These are phyloP conservation scores for Nakazawaea anatomiae DNA, from an alignment of 805 yeast genomes.

Conservation along the genomic window DNA sequence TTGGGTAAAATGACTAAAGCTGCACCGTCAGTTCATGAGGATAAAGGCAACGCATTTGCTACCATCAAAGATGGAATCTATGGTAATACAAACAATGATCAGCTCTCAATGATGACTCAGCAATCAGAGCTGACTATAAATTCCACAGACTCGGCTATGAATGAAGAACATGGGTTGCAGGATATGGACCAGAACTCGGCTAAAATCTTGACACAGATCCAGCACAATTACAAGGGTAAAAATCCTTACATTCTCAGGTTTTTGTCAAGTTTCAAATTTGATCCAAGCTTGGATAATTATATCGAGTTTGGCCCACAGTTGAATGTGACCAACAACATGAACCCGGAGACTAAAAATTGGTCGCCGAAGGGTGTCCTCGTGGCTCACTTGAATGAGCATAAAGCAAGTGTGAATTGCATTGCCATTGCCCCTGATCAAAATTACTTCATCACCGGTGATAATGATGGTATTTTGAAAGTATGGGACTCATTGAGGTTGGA, in stretches of 20 bases:
- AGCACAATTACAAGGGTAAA: slow-evolving; percentile 61
- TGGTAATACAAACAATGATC: slow-evolving; percentile 9
- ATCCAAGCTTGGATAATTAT: slow-evolving; percentile 54
- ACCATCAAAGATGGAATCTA: slow-evolving; percentile 24
- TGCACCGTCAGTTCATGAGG: slow-evolving; percentile 31
- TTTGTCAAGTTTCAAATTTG: slow-evolving; percentile 45
- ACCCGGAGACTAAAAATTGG: slow-evolving; percentile 16
- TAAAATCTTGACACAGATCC: slow-evolving; percentile 12
- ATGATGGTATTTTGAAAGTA: slow-evolving; percentile 61
- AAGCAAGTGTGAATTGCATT: slow-evolving; percentile 49
- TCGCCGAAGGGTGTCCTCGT: slow-evolving; percentile 49
- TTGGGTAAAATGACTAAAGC: slow-evolving; percentile 21
- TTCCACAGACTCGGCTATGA: slow-evolving; percentile 16
- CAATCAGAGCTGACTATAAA: slow-evolving; percentile 16
- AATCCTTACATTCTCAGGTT: slow-evolving; percentile 58
- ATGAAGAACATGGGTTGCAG: slow-evolving; percentile 15
- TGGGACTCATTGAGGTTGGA: slow-evolving; percentile 75
- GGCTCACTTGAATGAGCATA: slow-evolving; percentile 59
- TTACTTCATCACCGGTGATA: slow-evolving; percentile 74
- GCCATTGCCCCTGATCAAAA: slow-evolving; percentile 55
- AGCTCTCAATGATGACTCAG: not conserved
- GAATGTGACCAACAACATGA: not conserved
- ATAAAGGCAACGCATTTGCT: slow-evolving; percentile 36
- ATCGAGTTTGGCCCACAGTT: slow-evolving; percentile 57
- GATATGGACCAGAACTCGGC: not conserved